phyloP scores from a whole-genome alignment of 371 early-diverging fungal species.

The Mycotypha africana region DNA sequence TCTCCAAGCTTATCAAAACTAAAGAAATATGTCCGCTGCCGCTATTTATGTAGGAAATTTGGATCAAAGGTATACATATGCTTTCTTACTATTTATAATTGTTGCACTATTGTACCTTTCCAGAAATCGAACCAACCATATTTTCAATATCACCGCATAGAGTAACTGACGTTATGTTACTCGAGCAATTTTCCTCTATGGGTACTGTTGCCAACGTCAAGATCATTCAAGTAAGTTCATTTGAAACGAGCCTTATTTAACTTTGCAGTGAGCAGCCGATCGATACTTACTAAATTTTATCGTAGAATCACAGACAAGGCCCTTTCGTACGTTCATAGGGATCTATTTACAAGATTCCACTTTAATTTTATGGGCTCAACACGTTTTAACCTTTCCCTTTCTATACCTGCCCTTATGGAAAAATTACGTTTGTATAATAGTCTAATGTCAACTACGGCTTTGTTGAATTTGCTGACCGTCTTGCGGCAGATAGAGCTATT shows the following conservation, averaged over 20 bases:
- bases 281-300: too few species aligned
- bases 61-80: slow-evolving; percentile 68
- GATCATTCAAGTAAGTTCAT: slow-evolving; percentile 73
- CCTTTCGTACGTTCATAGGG: slow-evolving; percentile 9
- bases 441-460: slow-evolving; percentile 79
- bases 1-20: neutral
- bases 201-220: slow-evolving; percentile 70
- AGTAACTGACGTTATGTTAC: slow-evolving; percentile 71
- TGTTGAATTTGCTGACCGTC: slow-evolving; percentile 75
- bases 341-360: too few species aligned
- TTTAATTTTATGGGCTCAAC: too few species aligned
- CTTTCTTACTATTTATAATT: too few species aligned
- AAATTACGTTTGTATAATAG: slow-evolving; percentile 3
- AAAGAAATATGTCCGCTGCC: slow-evolving; percentile 7
- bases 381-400: neutral
- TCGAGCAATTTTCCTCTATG: slow-evolving; percentile 66
- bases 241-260: too few species aligned
- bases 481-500: slow-evolving; percentile 70
- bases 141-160: slow-evolving; percentile 5
- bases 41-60: slow-evolving; percentile 82
- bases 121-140: too few species aligned
- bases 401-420: too few species aligned
- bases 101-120: too few species aligned
- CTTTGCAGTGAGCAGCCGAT: too few species aligned
- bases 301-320: slow-evolving; percentile 16